Conservation (phyloP, 2,329 filamentous ascomycete genomes). For the Pseudogymnoascus sp. region DNA sequence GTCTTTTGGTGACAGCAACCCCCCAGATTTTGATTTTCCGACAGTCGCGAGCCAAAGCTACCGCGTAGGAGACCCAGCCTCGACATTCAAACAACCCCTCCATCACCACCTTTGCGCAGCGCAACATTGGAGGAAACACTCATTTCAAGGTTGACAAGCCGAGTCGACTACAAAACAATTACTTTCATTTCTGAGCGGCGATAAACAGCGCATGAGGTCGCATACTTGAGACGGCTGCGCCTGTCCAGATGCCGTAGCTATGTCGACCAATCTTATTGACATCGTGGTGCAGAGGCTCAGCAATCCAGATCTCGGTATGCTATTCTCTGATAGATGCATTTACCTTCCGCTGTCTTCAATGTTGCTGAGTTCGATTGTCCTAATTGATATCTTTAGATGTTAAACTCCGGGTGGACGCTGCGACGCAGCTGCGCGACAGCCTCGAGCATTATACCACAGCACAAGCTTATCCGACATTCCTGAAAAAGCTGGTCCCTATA, state of each 20-base stretch:
- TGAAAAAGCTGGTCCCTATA: slow-evolving; percentile 81
- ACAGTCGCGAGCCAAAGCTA: slow-evolving; percentile 8
- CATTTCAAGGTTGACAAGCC: background rate
- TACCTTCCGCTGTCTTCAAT: background rate
- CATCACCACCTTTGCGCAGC: slow-evolving; percentile 1
- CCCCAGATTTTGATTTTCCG: slow-evolving; percentile 8
- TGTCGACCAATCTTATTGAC: slow-evolving; percentile 51
- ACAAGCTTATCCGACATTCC: slow-evolving; percentile 68
- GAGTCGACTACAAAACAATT: background rate
- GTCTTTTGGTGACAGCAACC: slow-evolving; percentile 5
- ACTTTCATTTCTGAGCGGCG: background rate
- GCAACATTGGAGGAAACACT: slow-evolving; percentile 4
- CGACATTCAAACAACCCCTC: slow-evolving; percentile 6
- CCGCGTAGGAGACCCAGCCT: slow-evolving; percentile 7
- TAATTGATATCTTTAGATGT: slow-evolving; percentile 49
- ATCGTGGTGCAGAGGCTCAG: slow-evolving; percentile 55
- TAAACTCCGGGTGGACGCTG: slow-evolving; percentile 72
- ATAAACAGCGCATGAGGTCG: slow-evolving; percentile 8
- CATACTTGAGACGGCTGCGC: slow-evolving; percentile 7
- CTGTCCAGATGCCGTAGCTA: slow-evolving; percentile 8
- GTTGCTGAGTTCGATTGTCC: slow-evolving; percentile 15
- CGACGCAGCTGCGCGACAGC: slow-evolving; percentile 79
- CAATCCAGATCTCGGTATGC: slow-evolving; percentile 34
- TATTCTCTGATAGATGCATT: background rate
- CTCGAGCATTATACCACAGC: slow-evolving; percentile 81